Evolutionary conservation across 2,329 filamentous ascomycete genomes (phyloP).

Genomic region (Ceratocystis variospora): DNA sequence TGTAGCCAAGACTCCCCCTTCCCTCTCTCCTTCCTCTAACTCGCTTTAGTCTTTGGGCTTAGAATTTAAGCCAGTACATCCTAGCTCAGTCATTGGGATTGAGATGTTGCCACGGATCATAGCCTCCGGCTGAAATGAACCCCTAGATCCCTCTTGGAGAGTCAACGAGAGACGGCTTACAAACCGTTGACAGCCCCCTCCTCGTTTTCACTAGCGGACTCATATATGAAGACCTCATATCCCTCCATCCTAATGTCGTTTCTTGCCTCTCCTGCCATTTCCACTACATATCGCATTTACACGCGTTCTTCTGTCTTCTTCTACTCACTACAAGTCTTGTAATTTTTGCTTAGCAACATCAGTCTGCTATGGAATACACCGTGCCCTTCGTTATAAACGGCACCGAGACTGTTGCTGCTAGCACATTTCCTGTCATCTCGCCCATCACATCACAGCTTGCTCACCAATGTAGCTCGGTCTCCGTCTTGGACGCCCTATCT

Average conservation of each 20-base stretch:
- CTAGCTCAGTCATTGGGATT: not conserved
- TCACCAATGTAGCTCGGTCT: conserved; percentile 42
- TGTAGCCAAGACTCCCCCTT: no score
- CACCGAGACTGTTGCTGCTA: conserved; percentile 32
- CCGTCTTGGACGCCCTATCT: conserved; percentile 40
- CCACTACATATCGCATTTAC: no score
- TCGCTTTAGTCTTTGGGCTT: not conserved
- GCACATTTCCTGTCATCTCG: conserved; percentile 42
- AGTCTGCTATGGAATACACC: conserved; percentile 1
- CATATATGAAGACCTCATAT: not conserved
- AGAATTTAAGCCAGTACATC: not conserved
- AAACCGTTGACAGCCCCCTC: not conserved
- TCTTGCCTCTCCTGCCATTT: not conserved
- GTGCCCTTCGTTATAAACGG: conserved; percentile 34
- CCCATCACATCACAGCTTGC: conserved; percentile 41
- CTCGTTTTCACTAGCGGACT: not conserved
- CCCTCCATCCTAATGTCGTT: not conserved
- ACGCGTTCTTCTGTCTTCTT: no score
- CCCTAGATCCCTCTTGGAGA: not conserved
- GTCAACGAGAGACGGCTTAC: not conserved
- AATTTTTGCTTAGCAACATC: not conserved
- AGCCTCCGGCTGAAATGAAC: not conserved
- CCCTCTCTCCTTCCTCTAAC: no score
- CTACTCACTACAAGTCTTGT: not conserved
- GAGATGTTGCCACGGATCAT: not conserved